Evolutionary conservation across 2,329 filamentous ascomycete genomes (phyloP).

Genomic region (Fusarium dlaminii): DNA sequence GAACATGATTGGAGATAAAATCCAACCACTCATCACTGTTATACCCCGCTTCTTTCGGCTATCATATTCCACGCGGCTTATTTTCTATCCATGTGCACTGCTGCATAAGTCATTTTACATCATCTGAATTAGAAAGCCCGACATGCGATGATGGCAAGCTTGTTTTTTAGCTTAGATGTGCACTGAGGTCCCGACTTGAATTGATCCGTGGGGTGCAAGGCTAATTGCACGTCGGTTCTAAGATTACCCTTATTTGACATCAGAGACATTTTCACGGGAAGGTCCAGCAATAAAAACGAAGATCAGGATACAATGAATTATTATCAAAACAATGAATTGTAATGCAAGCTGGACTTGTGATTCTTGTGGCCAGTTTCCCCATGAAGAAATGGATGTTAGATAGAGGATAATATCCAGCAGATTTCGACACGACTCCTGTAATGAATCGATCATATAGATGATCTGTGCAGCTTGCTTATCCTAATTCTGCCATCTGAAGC

Average conservation of each 20-base stretch:
- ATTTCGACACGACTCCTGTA: accelerated
- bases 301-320: accelerated
- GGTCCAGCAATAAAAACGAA: neutral
- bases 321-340: neutral
- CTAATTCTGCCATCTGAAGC: neutral
- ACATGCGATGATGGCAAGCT: neutral
- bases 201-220: neutral
- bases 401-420: too few relatives aligned
- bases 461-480: too few relatives aligned
- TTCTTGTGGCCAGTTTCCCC: neutral
- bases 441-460: neutral
- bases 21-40: neutral
- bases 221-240: neutral
- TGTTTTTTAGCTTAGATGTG: neutral
- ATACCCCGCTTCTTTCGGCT: neutral
- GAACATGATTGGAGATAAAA: neutral
- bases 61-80: neutral
- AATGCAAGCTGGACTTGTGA: neutral
- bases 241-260: neutral
- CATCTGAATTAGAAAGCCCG: accelerated
- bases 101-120: neutral
- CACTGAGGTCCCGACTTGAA: neutral
- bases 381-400: neutral
- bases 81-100: neutral
- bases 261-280: neutral